Percentiles rank a stretch among this genome's conserved stretches.
phyloP scores from a whole-genome alignment of 306 rosid species.

The Cercis canadensis region DNA sequence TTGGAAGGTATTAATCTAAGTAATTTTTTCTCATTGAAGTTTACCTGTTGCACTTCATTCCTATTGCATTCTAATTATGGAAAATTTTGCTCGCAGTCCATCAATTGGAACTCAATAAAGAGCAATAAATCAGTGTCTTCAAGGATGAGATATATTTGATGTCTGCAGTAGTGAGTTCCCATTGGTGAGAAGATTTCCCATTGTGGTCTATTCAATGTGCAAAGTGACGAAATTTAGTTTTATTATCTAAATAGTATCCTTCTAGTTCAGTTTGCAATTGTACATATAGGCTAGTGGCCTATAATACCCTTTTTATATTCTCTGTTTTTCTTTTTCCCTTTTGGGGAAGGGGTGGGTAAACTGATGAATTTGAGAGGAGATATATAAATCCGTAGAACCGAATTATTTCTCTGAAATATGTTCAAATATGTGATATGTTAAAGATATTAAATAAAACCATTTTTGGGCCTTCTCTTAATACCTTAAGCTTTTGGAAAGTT shows the following conservation, averaged over 20 bases:
- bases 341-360: neutral
- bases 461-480: too few species aligned
- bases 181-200: conserved; percentile 28
- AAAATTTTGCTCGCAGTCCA: conserved; percentile 27
- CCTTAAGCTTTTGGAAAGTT: too few species aligned
- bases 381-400: neutral
- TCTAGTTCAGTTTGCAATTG: conserved; percentile 15
- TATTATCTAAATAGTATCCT: conserved; percentile 5
- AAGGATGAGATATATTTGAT: conserved; percentile 3
- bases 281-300: conserved; percentile 15
- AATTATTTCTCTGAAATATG: neutral
- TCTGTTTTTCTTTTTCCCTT: neutral
- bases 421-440: neutral
- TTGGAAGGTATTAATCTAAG: neutral
- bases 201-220: conserved; percentile 8
- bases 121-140: conserved; percentile 16
- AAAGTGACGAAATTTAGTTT: neutral
- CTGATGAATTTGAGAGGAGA: conserved; percentile 1
- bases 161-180: conserved; percentile 29
- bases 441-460: too few species aligned
- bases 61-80: conserved; percentile 26
- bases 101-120: conserved; percentile 10
- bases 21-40: neutral
- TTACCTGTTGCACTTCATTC: neutral
- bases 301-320: conserved; percentile 11